Base-by-base conservation (phyloP, 441 rosid genomes). In the Erodium chrysanthum region DNA sequence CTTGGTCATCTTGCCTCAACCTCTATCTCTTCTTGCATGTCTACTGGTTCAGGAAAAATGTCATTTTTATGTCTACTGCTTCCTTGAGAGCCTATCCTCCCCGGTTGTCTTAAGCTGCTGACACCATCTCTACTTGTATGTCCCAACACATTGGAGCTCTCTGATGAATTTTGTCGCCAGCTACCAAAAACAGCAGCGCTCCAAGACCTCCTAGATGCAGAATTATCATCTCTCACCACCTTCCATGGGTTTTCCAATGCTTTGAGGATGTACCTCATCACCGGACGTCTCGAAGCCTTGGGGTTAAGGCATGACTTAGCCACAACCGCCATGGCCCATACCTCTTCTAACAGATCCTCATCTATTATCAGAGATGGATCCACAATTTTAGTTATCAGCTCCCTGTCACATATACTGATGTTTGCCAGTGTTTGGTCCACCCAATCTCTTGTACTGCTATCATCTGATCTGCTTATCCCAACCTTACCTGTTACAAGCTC, bases 271-370 rank as follows among this genome's bases (percentile, higher is more conserved):
- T 95, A 85, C 78, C 92, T 86, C 96, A 92, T 92, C 2, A 82
- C 85, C 0, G 99, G 99, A 44, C 99, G 85, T 75, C 86, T 90
- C 1, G 95, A 80, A 70, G 96, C 92, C 83, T 90, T 90, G 10
- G 95, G 93, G 76, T 90, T 88, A 61, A 95, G 84, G 84, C 98
- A 95, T 25, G 99, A 95, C 71, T 86, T 83, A 12, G 99, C 98
- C 54, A 95, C 87, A 69, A 95, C 85, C 12, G 98, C 97, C 93
- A 90, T 86, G 11, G 98, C 97, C 99, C 98, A 95, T 23, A 95
- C 98, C 83, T 95, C 99, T 75, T 92, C 98, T 63, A 95, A 75
- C 10, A 92, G 82, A 75, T 95, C 99, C 64, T 95, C 99, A 21
- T 95, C 96, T 2, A 95, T 83, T 6, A 95, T 83, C 64, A 95